Evolutionary conservation across 305 asterid genomes (phyloP).

Genomic region (Petunia hybrid): DNA sequence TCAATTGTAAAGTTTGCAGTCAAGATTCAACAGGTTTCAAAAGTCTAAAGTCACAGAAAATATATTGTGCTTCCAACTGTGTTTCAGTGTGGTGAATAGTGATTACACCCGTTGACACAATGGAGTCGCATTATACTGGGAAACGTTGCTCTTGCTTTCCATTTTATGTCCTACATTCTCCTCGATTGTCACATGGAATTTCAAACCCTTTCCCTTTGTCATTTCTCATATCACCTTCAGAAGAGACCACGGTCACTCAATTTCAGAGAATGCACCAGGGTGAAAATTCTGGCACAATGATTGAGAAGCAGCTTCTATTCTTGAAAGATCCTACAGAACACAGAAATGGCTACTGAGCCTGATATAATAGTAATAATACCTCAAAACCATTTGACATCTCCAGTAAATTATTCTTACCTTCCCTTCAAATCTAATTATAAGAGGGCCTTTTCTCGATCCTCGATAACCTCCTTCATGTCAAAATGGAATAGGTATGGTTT

Average conservation of each 20-base stretch:
- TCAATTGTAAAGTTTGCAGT: neutral
- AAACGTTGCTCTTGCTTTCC: conserved; percentile 6
- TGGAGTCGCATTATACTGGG: neutral
- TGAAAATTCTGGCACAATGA: conserved; percentile 60
- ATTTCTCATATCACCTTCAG: neutral
- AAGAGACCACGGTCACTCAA: conserved; percentile 33
- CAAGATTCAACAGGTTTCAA: neutral
- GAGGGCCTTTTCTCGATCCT: conserved; percentile 67
- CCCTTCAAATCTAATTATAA: conserved; percentile 66
- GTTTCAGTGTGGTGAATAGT: neutral
- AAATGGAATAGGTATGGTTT: conserved; percentile 9
- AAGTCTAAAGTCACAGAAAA: neutral
- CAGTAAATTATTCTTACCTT: conserved; percentile 51
- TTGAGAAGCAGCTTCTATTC: conserved; percentile 67
- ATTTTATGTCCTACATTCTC: conserved; percentile 4
- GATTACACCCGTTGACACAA: neutral
- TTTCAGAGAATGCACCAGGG: conserved; percentile 51
- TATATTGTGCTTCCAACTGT: neutral
- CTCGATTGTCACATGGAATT: neutral
- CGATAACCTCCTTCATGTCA: conserved; percentile 67
- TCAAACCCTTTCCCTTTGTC: neutral
- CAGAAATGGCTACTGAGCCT: conserved; percentile 11
- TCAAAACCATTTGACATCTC: neutral
- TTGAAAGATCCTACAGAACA: conserved; percentile 61
- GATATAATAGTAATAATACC: neutral